A percentile compares a stretch with the other conserved stretches of the same genome.
phyloP scores from a whole-genome alignment of 441 rosid genomes.

The Raphanus hybrid region DNA sequence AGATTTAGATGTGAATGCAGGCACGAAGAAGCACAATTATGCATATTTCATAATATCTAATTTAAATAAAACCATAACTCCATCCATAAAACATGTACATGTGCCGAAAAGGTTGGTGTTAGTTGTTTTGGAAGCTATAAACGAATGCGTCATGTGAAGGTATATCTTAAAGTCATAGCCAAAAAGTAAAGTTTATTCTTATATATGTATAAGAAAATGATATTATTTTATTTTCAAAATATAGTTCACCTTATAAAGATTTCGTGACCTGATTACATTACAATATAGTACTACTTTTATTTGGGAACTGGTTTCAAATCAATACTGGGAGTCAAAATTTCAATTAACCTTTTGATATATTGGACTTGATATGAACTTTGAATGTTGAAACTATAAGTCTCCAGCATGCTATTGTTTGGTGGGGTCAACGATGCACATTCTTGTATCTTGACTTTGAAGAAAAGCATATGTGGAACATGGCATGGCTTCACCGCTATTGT shows the following conservation, averaged over 20 bases:
- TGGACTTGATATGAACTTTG: slow-evolving; percentile 2
- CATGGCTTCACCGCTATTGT: slow-evolving; percentile 25
- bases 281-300: no score
- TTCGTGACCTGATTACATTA: background rate
- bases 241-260: background rate
- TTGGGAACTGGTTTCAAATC: background rate
- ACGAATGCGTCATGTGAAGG: slow-evolving; percentile 39
- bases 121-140: slow-evolving; percentile 32
- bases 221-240: background rate
- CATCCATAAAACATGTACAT: slow-evolving; percentile 20
- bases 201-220: background rate
- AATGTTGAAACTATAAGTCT: slow-evolving; percentile 24
- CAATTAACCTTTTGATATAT: background rate
- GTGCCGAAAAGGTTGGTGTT: slow-evolving; percentile 40
- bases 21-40: slow-evolving; percentile 8
- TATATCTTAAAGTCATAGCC: slow-evolving; percentile 38
- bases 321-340: background rate
- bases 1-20: slow-evolving; percentile 20
- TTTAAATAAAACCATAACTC: background rate
- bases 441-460: slow-evolving; percentile 40
- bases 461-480: slow-evolving; percentile 33
- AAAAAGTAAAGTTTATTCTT: slow-evolving; percentile 9
- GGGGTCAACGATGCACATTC: slow-evolving; percentile 37
- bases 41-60: background rate
- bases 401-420: slow-evolving; percentile 24